Evolutionary conservation across 495 filamentous ascomycete species (phyloP), one percentile per base, ranked within the genome.

Genomic region (Hypoxylon trugodes): DNA sequence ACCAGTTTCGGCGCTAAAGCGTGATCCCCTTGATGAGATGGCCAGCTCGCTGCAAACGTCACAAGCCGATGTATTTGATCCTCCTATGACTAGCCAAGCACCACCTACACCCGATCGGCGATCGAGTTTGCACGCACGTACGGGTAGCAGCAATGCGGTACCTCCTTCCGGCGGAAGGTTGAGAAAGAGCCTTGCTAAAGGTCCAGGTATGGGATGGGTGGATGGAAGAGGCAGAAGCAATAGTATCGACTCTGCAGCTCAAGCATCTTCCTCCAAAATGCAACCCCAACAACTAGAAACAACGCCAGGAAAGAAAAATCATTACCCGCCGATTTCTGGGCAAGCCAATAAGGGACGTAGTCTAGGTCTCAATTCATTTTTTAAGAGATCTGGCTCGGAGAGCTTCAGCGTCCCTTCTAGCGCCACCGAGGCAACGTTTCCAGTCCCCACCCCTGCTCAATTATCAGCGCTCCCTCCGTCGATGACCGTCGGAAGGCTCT

Each of bases 281-380:
- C 49, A 48, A 1, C 15, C 33, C 6, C 47, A 59, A 25, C 59
- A 30, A 1, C 10, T 33, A 30, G 60, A 61, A 48, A 19, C 40
- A 35, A 50, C 47, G 33, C 24, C 66, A 38, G 56, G 63, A 49
- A 81, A 73, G 57, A 74, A 75, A 33, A 74, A 68, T 4, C 79
- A 79, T n/a, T 82, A 81, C 45, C 79, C 79, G 4, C 79, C 78
- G 0, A 76, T 75, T 10, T 72, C 78, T 22, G 73, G 74, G 30
- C 74, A 77, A 33, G 59, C 67, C 10, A 65, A 74, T 2, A 70
- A 70, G 9, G 67, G 73, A 0, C 73, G 76, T 21, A 71, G 72
- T 5, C 24, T 72, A 28, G 64, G 56, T 10, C 55, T 82, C 1
- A 77, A 65, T 40, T 61, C 66, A 9, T 59, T 81, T 1, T 81